phyloP scores from a whole-genome alignment of 495 filamentous ascomycete species.

The Daldinia decipiens region DNA sequence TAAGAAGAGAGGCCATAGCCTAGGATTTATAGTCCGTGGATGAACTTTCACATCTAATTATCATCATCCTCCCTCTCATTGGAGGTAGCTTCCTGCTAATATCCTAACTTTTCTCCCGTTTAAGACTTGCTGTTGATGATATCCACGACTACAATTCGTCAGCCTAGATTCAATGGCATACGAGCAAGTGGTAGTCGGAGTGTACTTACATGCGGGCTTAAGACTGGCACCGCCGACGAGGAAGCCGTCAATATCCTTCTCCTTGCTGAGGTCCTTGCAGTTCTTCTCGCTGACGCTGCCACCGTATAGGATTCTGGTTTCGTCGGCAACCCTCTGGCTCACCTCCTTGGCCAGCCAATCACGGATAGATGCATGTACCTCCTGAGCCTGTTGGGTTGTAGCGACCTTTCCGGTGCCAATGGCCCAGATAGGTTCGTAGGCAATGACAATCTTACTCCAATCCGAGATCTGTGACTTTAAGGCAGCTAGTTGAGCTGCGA shows the following conservation, averaged over 20 bases:
- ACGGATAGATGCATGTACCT: constrained; percentile 93
- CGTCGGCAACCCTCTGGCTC: constrained; percentile 73
- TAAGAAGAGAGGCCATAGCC: constrained; percentile 6
- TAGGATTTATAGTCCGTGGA: constrained; percentile 12
- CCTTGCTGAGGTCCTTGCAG: constrained; percentile 88
- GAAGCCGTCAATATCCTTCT: constrained; percentile 97
- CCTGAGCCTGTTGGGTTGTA: constrained; percentile 90
- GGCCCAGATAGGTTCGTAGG: constrained; percentile 99
- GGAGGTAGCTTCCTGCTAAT: neutral
- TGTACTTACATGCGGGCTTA: constrained; percentile 92
- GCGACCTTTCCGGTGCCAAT: constrained; percentile 99
- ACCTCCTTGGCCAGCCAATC: constrained; percentile 83
- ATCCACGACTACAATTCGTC: constrained; percentile 62
- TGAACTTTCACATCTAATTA: constrained; percentile 1
- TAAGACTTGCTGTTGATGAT: constrained; percentile 68
- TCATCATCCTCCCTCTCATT: constrained; percentile 11
- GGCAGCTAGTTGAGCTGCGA: constrained; percentile 79
- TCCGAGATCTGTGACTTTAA: constrained; percentile 75
- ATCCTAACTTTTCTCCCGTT: constrained; percentile 24
- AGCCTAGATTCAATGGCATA: constrained; percentile 28
- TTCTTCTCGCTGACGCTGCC: constrained; percentile 98
- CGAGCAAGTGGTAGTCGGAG: neutral
- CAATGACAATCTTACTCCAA: constrained; percentile 94
- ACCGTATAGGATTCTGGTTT: constrained; percentile 92
- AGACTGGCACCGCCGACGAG: constrained; percentile 97